These are phyloP conservation scores for Phoenix roebelenii DNA, from an alignment of 176 grass and related monocot genomes.

Conservation along the genomic window DNA sequence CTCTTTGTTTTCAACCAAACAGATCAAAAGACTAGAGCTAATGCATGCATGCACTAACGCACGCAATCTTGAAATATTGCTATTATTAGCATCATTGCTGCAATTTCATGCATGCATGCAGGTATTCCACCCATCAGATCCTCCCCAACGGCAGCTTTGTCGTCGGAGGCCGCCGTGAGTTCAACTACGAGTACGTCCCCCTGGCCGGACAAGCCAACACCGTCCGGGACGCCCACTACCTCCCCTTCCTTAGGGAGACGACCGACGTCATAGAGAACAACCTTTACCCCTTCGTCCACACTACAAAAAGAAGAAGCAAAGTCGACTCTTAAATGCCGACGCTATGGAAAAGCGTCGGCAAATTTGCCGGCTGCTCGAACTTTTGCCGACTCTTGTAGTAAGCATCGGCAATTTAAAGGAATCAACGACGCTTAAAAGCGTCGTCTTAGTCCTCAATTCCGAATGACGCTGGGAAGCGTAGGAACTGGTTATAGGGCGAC, in stretches of 20 bases:
- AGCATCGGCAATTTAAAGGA: too few species aligned
- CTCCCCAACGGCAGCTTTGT: constrained; percentile 53
- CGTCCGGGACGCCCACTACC: neutral
- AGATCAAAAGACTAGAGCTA: neutral
- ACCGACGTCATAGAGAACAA: constrained; percentile 79
- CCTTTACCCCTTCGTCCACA: constrained; percentile 84
- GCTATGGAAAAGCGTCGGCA: too few species aligned
- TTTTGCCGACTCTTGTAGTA: too few species aligned
- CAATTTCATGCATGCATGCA: constrained; percentile 9
- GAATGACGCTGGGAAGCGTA: too few species aligned
- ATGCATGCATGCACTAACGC: neutral
- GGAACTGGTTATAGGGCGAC: too few species aligned
- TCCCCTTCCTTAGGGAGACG: constrained; percentile 48
- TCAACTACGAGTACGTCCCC: constrained; percentile 68
- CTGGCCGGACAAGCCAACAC: constrained; percentile 30
- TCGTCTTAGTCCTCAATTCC: too few species aligned
- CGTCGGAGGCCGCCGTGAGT: constrained; percentile 57
- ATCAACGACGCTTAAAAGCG: too few species aligned
- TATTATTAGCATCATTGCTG: constrained; percentile 13
- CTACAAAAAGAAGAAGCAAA: too few species aligned
- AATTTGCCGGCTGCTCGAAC: too few species aligned
- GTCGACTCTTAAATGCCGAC: too few species aligned
- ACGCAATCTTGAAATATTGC: constrained; percentile 25
- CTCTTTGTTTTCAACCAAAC: too few species aligned
- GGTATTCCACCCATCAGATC: constrained; percentile 60